Conservation (phyloP, 371 early-diverging fungal species). For the Apophysomyces trapeziformis region DNA sequence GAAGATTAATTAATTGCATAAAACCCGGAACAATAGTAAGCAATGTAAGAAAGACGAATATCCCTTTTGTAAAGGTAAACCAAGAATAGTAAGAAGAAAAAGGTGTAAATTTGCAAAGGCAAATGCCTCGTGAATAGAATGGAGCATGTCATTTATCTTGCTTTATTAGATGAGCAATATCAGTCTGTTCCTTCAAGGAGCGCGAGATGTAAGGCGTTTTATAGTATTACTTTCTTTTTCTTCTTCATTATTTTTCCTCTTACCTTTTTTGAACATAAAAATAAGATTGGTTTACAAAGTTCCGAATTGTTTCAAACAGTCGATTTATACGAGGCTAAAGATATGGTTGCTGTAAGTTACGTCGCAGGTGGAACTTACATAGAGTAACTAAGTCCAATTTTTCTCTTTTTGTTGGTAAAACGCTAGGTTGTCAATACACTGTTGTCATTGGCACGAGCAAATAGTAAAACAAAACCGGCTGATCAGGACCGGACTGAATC, state of each 20-base stretch:
- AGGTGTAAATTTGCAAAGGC: too few relatives aligned
- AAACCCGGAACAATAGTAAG: constrained; percentile 66
- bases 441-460: constrained; percentile 24
- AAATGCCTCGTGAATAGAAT: not conserved
- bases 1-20: constrained; percentile 69
- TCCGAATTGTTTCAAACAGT: constrained; percentile 88
- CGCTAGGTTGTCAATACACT: constrained; percentile 30
- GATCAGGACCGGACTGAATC: not conserved
- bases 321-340: constrained; percentile 87
- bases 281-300: constrained; percentile 66
- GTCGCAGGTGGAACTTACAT: not conserved
- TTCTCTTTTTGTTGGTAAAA: not conserved
- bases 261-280: constrained; percentile 9
- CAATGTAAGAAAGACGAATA: constrained; percentile 58
- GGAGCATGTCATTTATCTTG: not conserved
- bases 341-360: constrained; percentile 70
- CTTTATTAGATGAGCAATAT: constrained; percentile 83
- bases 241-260: constrained; percentile 1
- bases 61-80: constrained; percentile 73
- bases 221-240: not conserved
- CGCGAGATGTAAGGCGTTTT: constrained; percentile 44
- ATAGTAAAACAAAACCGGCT: not conserved
- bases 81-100: not conserved
- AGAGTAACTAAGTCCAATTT: not conserved
- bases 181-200: constrained; percentile 65